Evolutionary conservation across 345 rosid genomes (phyloP).

Genomic region (Nephelium lappaceum): DNA sequence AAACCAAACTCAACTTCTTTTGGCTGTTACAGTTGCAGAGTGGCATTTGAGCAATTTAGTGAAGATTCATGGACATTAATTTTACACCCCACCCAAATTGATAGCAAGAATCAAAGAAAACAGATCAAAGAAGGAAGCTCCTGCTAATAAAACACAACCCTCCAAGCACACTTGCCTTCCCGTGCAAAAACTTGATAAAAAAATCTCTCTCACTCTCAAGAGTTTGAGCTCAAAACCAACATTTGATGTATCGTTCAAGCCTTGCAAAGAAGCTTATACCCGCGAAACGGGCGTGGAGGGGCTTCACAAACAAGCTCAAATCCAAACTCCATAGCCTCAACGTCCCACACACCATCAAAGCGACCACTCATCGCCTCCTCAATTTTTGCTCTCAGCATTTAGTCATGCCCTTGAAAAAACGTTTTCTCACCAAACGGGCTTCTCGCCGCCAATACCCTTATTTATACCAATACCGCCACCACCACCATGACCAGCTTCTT

Average conservation of each 20-base stretch:
- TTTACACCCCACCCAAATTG: not conserved
- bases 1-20: not conserved
- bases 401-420: slow-evolving; percentile 48
- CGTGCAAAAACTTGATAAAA: not conserved
- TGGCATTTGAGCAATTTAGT: slow-evolving; percentile 15
- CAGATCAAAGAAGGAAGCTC: not conserved
- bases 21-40: not conserved
- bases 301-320: slow-evolving; percentile 42
- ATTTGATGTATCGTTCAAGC: slow-evolving; percentile 49
- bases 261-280: slow-evolving; percentile 63
- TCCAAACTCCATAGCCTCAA: slow-evolving; percentile 50
- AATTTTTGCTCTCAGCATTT: slow-evolving; percentile 49
- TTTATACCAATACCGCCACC: slow-evolving; percentile 30
- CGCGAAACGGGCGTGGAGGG: slow-evolving; percentile 64
- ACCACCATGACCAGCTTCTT: slow-evolving; percentile 27
- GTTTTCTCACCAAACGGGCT: slow-evolving; percentile 28
- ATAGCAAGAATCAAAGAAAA: not conserved
- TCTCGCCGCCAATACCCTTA: slow-evolving; percentile 16
- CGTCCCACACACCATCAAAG: slow-evolving; percentile 43
- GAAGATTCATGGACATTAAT: not conserved
- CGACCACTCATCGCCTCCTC: slow-evolving; percentile 41
- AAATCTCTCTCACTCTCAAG: not conserved
- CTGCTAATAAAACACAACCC: not conserved
- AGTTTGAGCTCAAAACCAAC: not conserved
- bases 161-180: not conserved